Conservation (phyloP, 148 eudicot genomes). For the Camellia japonica region DNA sequence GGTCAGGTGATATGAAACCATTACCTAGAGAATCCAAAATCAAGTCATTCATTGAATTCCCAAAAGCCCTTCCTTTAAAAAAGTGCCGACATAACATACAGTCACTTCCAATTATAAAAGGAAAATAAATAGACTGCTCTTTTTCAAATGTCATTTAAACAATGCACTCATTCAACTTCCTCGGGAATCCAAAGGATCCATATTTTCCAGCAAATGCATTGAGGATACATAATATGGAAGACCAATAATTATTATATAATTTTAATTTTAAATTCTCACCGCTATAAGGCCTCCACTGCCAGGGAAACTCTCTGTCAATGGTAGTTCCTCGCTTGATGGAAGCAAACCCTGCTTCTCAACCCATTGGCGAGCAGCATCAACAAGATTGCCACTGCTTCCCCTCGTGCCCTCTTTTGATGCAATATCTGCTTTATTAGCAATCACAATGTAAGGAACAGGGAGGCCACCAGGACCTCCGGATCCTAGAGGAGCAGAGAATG, state of each 20-base stretch:
- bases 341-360: slow-evolving; percentile 97
- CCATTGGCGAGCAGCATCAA: slow-evolving; percentile 95
- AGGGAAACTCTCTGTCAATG: slow-evolving; percentile 84
- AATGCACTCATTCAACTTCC: background rate
- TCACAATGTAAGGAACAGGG: slow-evolving; percentile 86
- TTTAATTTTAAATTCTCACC: slow-evolving; percentile 41
- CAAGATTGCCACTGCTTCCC: slow-evolving; percentile 97
- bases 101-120: background rate
- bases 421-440: slow-evolving; percentile 90
- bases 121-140: background rate
- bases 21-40: background rate
- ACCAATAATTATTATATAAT: background rate
- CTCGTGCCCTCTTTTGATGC: slow-evolving; percentile 70
- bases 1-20: background rate
- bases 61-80: background rate
- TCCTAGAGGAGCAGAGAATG: slow-evolving; percentile 85
- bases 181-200: background rate
- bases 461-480: slow-evolving; percentile 91
- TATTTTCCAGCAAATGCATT: background rate
- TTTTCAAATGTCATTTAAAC: background rate
- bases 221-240: background rate
- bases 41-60: background rate
- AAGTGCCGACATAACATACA: background rate
- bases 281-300: slow-evolving; percentile 75
- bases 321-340: slow-evolving; percentile 83